Base-by-base conservation (phyloP, 75 land plant species). In the Adiantum capillusveneris region DNA sequence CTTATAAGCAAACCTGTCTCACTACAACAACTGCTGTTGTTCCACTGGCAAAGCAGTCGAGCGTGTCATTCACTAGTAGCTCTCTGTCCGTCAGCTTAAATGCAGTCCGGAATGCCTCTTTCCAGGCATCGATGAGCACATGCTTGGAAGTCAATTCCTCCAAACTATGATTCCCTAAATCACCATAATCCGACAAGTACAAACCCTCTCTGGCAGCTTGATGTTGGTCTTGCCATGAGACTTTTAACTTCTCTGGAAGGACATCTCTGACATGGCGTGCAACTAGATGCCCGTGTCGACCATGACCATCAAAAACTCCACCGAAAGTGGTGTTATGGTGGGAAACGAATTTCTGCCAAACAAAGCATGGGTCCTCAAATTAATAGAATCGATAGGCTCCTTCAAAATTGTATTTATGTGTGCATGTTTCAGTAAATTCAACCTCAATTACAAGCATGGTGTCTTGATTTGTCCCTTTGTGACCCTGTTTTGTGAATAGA, bases 291-390 rank as follows among this genome's bases (percentile, higher is more conserved):
- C 84, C 90, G 62, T 53, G 69, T 22, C 81, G 90, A 14, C 90
- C 90, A 68, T 86, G 84, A 21, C 90, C 90, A 70, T 86, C 90
- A 75, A 86, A 86, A 49, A 86, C 86, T 21, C 86, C 90, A 68
- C 90, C 83, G 43, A 86, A 80, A 1, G 79, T 65, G 0, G 81
- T 80, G 29, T 80, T 81, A 25, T 62, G 59, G 44, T 69, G 72
- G 2, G 84, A 78, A 18, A 65, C 84, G 69, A 84, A 84, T 46
- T 77, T 69, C 88, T 84, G 69, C 19, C 59, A 65, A 18, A 24
- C 14, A 19, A 31, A 41, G 9, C 43, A 41, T 9, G 43, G 14
- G 43, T 41, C 14, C 43, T 14, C 12, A 9, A 41, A 9, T 14
- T 41, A 14, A 9, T 41, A 14, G 43, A 41, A 9, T 14, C 43